Evolutionary conservation across 345 rosid species (phyloP), one percentile per base, ranked within the genome.

Genomic region (Boechera divaricarpa): DNA sequence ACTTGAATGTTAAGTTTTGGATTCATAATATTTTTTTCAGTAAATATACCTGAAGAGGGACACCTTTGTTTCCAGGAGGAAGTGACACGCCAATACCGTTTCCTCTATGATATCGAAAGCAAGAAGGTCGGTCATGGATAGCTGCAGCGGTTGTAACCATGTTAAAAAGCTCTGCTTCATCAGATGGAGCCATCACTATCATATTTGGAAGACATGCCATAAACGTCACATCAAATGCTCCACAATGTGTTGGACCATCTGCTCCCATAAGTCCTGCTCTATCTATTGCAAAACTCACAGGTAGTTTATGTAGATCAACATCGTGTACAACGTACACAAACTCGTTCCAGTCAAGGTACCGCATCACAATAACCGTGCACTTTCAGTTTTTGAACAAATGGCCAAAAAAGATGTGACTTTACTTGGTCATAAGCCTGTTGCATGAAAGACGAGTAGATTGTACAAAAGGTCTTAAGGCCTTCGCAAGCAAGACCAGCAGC

Each of bases 191-290:
- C 98, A 94, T 94, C 1, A 94, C 96, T 77, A 94, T 93, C 98
- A 94, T 91, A 69, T 91, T 91, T 5, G 98, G 98, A 35, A 94
- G 96, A 83, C 98, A 94, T 42, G 98, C 98, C 98, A 94, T 91
- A 21, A 82, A 94, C 12, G 96, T 86, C 60, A 94, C 96, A 73
- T 94, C 97, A 60, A 91, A 91, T 52, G 98, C 87, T 67, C 98
- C 98, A 60, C 94, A 87, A 81, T 94, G 98, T 47, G 98, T 91
- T 0, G 98, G 94, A 76, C 98, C 98, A 81, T 94, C 98, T 5
- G 96, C 97, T 74, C 98, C 98, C 10, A 94, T 96, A 10, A 94
- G 71, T 26, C 98, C 97, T 26, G 96, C 98, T 82, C 97, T 83
- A 72, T 91, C 97, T 96, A 94, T 90, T 0, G 97, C 98, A 63